A percentile compares a stretch with the other conserved stretches of the same genome.
Conservation (phyloP, 2,329 filamentous ascomycete genomes). For the Colletotrichum lini region DNA sequence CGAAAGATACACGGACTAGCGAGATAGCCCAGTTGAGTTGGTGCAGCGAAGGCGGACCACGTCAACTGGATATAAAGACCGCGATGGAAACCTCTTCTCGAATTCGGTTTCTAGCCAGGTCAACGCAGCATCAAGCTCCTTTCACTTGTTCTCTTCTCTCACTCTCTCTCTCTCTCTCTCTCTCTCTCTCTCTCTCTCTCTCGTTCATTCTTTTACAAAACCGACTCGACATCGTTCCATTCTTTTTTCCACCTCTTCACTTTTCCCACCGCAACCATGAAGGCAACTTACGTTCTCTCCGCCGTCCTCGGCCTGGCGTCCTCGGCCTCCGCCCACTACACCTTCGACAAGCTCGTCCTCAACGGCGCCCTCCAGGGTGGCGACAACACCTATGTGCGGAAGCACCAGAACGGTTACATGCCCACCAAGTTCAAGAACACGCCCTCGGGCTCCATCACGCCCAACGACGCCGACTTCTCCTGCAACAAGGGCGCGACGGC, state of each 20-base stretch:
- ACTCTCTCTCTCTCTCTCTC: not conserved
- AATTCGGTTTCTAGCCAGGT: fast-evolving
- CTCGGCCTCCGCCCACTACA: conserved; percentile 45
- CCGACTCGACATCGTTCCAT: conserved; percentile 37
- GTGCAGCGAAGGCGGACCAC: not conserved
- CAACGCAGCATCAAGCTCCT: conserved; percentile 5
- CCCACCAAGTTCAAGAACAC: conserved; percentile 41
- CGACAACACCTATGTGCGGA: conserved; percentile 44
- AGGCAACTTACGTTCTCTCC: conserved; percentile 28
- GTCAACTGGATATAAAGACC: not conserved
- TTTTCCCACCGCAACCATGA: conserved; percentile 23
- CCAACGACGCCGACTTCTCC: conserved; percentile 35
- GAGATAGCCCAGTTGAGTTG: not conserved
- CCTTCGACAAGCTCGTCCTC: conserved; percentile 45
- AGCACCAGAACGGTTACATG: conserved; percentile 42
- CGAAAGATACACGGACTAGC: not conserved
- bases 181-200: not conserved
- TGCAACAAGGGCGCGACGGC: conserved; percentile 37
- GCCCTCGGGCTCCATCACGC: conserved; percentile 32
- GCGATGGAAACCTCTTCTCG: not conserved
- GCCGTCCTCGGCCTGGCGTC: conserved; percentile 32
- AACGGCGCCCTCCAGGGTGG: conserved; percentile 44
- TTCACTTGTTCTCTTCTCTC: conserved; percentile 20
- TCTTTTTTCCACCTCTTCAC: conserved; percentile 12
- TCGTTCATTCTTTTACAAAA: not conserved